Conservation (phyloP, 75 land plant genomes). For the Cupressus sempervirens region DNA sequence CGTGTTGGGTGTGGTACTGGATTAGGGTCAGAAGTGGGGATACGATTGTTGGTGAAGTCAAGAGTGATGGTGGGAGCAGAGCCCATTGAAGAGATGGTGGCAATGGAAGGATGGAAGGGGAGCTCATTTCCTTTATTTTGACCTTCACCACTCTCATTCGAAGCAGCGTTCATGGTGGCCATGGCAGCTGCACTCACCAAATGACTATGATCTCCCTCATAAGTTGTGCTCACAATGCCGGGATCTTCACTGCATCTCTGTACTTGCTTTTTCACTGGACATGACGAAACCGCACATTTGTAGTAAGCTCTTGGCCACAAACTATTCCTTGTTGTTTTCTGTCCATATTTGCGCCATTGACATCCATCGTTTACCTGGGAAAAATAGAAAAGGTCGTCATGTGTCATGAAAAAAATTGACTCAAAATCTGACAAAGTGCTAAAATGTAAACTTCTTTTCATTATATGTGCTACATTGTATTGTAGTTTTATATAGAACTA, state of each 20-base stretch:
- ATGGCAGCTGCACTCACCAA: not conserved
- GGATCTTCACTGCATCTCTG: slow-evolving; percentile 3
- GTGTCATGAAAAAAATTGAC: not conserved
- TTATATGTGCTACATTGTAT: no score
- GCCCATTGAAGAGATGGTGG: not conserved
- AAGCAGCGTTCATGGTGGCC: not conserved
- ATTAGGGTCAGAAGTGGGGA: not conserved
- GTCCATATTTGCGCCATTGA: slow-evolving; percentile 9
- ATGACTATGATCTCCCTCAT: not conserved
- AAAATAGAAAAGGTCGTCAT: not conserved
- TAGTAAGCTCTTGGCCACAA: not conserved
- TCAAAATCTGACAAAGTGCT: not conserved
- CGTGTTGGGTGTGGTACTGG: not conserved
- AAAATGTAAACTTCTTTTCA: not conserved
- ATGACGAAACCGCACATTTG: not conserved
- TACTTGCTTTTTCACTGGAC: slow-evolving; percentile 3
- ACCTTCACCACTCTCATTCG: not conserved
- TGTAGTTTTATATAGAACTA: no score
- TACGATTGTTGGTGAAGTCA: not conserved
- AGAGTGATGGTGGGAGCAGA: slow-evolving; percentile 5
- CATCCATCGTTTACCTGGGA: not conserved
- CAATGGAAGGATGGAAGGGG: not conserved
- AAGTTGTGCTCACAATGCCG: not conserved
- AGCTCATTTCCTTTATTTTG: not conserved
- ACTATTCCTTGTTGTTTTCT: not conserved